These are phyloP conservation scores for Piloderma croceum DNA, from an alignment of 768 basidiomycete species.

Conservation along the genomic window DNA sequence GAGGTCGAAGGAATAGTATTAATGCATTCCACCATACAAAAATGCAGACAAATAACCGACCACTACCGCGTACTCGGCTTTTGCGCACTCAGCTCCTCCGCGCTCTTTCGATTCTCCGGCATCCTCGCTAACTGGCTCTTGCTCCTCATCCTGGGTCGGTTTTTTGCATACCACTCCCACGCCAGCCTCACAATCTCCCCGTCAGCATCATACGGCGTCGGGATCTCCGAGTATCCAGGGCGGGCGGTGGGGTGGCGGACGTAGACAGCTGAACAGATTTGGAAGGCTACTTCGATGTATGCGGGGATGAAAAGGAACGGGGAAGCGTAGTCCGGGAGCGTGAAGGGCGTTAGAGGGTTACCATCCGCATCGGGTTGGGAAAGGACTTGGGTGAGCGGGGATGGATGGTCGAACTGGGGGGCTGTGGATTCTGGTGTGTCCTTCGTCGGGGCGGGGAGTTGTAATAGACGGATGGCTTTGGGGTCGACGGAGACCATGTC, in stretches of 20 bases:
- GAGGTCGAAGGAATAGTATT: no score
- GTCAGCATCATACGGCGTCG: conserved; percentile 93
- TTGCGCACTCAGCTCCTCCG: no score
- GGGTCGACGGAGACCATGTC: conserved; percentile 93
- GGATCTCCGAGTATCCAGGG: conserved; percentile 93
- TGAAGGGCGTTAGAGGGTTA: conserved; percentile 59
- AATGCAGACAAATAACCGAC: no score
- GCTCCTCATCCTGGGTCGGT: conserved; percentile 62
- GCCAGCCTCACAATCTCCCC: conserved; percentile 87
- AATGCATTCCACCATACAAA: no score
- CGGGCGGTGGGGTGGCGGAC: conserved; percentile 94
- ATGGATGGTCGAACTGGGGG: conserved; percentile 1
- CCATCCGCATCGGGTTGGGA: conserved; percentile 1
- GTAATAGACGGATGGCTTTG: conserved; percentile 67
- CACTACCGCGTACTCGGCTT: no score
- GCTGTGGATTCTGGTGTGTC: neutral
- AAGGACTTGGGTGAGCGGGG: conserved; percentile 6
- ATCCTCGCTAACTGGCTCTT: conserved; percentile 54
- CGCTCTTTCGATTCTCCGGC: conserved; percentile 64
- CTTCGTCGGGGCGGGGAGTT: conserved; percentile 13
- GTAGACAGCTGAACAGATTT: conserved; percentile 87
- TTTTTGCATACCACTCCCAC: conserved; percentile 92
- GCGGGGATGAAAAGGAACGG: conserved; percentile 93
- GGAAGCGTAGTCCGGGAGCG: conserved; percentile 79
- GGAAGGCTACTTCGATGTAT: conserved; percentile 80